Evolutionary conservation across 2,329 filamentous ascomycete species (phyloP).

Genomic region (Bipolaris zeicola): DNA sequence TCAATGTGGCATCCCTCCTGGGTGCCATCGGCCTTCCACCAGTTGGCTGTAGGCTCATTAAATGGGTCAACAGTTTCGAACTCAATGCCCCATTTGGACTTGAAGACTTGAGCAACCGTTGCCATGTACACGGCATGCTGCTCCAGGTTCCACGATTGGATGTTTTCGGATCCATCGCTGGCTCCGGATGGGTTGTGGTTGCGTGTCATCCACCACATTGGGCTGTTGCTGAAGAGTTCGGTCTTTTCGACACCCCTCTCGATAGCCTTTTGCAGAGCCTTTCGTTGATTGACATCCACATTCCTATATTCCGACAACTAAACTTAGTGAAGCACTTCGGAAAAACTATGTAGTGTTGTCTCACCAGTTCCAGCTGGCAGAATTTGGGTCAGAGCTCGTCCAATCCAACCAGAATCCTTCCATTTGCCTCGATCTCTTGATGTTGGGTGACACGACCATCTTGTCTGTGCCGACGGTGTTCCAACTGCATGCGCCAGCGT

Average conservation of each 20-base stretch:
- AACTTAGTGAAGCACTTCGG: neutral
- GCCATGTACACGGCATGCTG: constrained; percentile 16
- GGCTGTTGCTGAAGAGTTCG: constrained; percentile 10
- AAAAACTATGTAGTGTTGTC: neutral
- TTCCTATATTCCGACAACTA: neutral
- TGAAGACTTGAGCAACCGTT: constrained; percentile 10
- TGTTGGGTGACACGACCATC: constrained; percentile 10
- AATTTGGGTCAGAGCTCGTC: constrained; percentile 5
- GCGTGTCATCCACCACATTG: constrained; percentile 14
- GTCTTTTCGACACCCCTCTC: constrained; percentile 9
- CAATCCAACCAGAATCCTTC: constrained; percentile 16
- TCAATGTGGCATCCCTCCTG: constrained; percentile 15
- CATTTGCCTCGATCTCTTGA: constrained; percentile 15
- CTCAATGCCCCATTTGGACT: constrained; percentile 7
- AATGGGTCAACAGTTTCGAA: constrained; percentile 14
- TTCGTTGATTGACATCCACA: constrained; percentile 13
- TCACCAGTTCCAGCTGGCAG: constrained; percentile 13
- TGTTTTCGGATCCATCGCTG: constrained; percentile 10
- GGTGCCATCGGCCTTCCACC: constrained; percentile 16
- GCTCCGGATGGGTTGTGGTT: constrained; percentile 15
- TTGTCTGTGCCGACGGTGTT: constrained; percentile 5
- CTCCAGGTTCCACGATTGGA: constrained; percentile 15
- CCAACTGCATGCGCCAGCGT: constrained; percentile 17
- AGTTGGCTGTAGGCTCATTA: constrained; percentile 15
- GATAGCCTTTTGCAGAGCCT: constrained; percentile 11